Evolutionary conservation across 345 rosid species (phyloP).

Genomic region (Brassica napus): Da-Ae NC_063446.1:11290501-11291000

Average conservation of each 20-base stretch:
- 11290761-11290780: constrained; percentile 10
- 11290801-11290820: not conserved
- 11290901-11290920: not conserved
- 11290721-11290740: not conserved
- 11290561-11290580: too few relatives aligned
- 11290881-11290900: constrained; percentile 16
- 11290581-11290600: too few relatives aligned
- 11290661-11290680: too few relatives aligned
- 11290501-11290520: too few relatives aligned
- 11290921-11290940: not conserved
- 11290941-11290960: not conserved
- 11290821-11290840: constrained; percentile 8
- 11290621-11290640: too few relatives aligned
- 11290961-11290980: not conserved
- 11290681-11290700: not conserved
- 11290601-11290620: too few relatives aligned
- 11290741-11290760: constrained; percentile 7
- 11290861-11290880: constrained; percentile 2
- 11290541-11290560: too few relatives aligned
- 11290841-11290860: constrained; percentile 27
- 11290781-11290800: constrained; percentile 8
- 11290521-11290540: too few relatives aligned
- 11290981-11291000: not conserved
- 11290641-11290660: too few relatives aligned
- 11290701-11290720: not conserved